phyloP scores from a whole-genome alignment of 129 eudicot genomes.

The Artemisia tridentata region DNA sequence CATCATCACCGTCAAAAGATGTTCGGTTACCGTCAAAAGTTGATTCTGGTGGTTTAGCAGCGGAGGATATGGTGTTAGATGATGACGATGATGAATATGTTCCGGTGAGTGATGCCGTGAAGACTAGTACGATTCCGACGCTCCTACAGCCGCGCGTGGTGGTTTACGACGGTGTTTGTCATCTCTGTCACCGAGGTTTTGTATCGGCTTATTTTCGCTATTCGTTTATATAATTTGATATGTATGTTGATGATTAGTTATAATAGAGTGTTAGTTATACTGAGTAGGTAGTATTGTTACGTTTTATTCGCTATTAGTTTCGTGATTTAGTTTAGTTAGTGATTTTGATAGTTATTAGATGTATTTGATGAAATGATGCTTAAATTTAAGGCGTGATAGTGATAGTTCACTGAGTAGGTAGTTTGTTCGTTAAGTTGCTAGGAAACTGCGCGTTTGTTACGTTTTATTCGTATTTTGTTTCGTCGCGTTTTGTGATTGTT shows the following conservation, averaged over 20 bases:
- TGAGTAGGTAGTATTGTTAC: no score
- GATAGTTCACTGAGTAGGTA: no score
- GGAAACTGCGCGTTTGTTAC: no score
- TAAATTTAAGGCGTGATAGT: not conserved
- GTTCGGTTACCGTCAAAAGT: no score
- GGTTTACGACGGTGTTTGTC: conserved; percentile 89
- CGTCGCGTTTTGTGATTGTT: not conserved
- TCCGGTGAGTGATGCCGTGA: conserved; percentile 16
- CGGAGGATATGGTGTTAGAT: conserved; percentile 32
- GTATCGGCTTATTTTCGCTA: not conserved
- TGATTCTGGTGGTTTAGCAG: no score
- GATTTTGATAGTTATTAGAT: not conserved
- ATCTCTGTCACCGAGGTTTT: conserved; percentile 83
- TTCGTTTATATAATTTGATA: not conserved
- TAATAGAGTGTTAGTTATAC: no score
- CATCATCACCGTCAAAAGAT: conserved; percentile 31
- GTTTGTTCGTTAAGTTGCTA: no score
- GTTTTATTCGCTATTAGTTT: no score
- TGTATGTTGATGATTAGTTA: not conserved
- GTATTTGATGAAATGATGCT: not conserved
- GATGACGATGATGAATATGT: conserved; percentile 24
- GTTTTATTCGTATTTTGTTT: no score
- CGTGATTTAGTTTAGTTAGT: not conserved
- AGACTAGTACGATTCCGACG: conserved; percentile 30
- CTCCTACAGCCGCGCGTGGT: conserved; percentile 81